These are phyloP conservation scores for Starmerella vaccinii DNA, from an alignment of 805 yeast genomes.

Conservation along the genomic window DNA sequence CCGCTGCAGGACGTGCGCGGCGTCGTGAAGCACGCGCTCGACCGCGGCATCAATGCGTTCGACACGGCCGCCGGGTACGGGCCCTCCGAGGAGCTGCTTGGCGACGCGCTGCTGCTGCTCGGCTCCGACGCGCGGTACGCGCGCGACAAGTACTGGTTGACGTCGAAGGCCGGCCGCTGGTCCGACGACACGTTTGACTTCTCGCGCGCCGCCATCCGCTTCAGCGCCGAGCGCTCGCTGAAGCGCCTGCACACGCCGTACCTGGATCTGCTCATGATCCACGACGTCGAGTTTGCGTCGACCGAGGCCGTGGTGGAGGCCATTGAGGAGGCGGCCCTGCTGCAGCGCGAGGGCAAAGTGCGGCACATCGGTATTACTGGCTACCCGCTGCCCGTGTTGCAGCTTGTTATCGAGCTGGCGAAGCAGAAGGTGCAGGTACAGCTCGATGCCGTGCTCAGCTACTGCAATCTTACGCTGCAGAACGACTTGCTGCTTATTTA, in stretches of 20 bases:
- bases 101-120: constrained; percentile 45
- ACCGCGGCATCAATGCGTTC: constrained; percentile 59
- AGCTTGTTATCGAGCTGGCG: constrained; percentile 37
- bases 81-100: constrained; percentile 66
- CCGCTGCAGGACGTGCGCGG: constrained; percentile 45
- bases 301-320: constrained; percentile 51
- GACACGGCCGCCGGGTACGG: constrained; percentile 95
- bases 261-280: constrained; percentile 73
- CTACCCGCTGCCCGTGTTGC: constrained; percentile 66
- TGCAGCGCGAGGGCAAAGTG: constrained; percentile 56
- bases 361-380: constrained; percentile 71
- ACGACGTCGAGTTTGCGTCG: constrained; percentile 75
- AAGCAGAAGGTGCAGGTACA: constrained; percentile 42
- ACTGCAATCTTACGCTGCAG: constrained; percentile 74
- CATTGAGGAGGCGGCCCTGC: constrained; percentile 43
- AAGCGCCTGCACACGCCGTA: constrained; percentile 55
- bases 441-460: constrained; percentile 66
- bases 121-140: constrained; percentile 26
- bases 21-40: constrained; percentile 51
- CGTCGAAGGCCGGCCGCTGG: constrained; percentile 81
- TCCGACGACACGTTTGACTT: constrained; percentile 64
- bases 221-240: constrained; percentile 57
- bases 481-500: constrained; percentile 46
- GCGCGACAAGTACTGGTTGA: constrained; percentile 56
- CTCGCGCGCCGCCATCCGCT: constrained; percentile 46